phyloP scores from a whole-genome alignment of 2,329 filamentous ascomycete species.

The Colletotrichum lindemuthianum region DNA sequence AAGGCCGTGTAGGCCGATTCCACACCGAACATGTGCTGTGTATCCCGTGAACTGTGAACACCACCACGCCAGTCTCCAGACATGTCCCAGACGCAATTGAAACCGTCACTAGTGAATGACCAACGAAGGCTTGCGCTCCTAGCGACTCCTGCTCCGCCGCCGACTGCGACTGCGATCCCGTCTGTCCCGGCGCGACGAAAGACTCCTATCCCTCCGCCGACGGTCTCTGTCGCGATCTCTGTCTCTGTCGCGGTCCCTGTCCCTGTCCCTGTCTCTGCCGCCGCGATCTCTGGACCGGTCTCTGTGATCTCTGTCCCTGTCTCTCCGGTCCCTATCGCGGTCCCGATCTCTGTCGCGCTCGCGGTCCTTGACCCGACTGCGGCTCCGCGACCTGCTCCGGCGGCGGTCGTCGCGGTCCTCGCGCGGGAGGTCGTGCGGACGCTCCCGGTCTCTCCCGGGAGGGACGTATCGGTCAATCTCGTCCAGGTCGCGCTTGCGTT shows the following conservation, averaged over 20 bases:
- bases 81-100: too few relatives aligned
- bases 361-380: constrained; percentile 46
- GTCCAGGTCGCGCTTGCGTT: constrained; percentile 47
- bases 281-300: constrained; percentile 44
- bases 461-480: constrained; percentile 61
- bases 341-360: constrained; percentile 44
- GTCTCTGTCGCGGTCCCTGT: constrained; percentile 7
- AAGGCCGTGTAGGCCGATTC: too few relatives aligned
- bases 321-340: constrained; percentile 46
- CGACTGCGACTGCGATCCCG: constrained; percentile 42
- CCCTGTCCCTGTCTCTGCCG: constrained; percentile 40
- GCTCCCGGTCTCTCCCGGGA: constrained; percentile 49
- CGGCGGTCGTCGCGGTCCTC: constrained; percentile 46
- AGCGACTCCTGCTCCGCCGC: constrained; percentile 15
- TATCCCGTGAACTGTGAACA: too few relatives aligned
- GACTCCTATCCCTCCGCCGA: constrained; percentile 38
- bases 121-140: neutral
- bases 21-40: too few relatives aligned
- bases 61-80: too few relatives aligned
- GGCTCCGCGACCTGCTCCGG: constrained; percentile 48
- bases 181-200: constrained; percentile 35
- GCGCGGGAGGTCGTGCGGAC: constrained; percentile 38
- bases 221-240: constrained; percentile 46
- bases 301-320: constrained; percentile 46
- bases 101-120: too few relatives aligned